A percentile compares a stretch with the other conserved stretches of the same genome.
phyloP scores from a whole-genome alignment of 495 filamentous ascomycete species.

The Aspergillus kassunensis region DNA sequence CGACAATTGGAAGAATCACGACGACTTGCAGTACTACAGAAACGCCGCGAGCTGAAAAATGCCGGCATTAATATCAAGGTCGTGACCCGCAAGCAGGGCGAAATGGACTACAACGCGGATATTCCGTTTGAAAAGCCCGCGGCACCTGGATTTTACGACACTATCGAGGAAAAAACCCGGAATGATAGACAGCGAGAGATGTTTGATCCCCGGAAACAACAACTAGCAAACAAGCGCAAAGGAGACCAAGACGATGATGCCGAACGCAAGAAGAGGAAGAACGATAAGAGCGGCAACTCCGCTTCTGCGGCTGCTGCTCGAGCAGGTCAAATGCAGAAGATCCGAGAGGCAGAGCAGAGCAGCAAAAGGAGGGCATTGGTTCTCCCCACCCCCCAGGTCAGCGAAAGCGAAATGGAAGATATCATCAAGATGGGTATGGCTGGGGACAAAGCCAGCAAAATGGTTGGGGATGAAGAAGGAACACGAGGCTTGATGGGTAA shows the following conservation, averaged over 20 bases:
- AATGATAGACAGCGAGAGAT: slow-evolving; percentile 86
- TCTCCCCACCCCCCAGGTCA: slow-evolving; percentile 84
- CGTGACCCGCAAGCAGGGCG: slow-evolving; percentile 82
- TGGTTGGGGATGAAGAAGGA: slow-evolving; percentile 75
- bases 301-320: slow-evolving; percentile 85
- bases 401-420: slow-evolving; percentile 88
- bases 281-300: slow-evolving; percentile 73
- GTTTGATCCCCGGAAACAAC: slow-evolving; percentile 92
- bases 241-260: slow-evolving; percentile 80
- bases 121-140: slow-evolving; percentile 95
- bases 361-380: slow-evolving; percentile 80
- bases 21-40: slow-evolving; percentile 83
- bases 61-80: slow-evolving; percentile 98
- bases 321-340: slow-evolving; percentile 92
- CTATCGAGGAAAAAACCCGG: slow-evolving; percentile 66
- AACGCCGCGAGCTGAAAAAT: slow-evolving; percentile 92
- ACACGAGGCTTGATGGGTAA: slow-evolving; percentile 82
- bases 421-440: slow-evolving; percentile 99
- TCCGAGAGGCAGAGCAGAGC: slow-evolving; percentile 93
- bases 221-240: slow-evolving; percentile 93
- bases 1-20: slow-evolving; percentile 92
- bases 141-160: slow-evolving; percentile 90
- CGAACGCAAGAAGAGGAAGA: slow-evolving; percentile 80
- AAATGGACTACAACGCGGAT: slow-evolving; percentile 99
- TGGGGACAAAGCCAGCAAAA: slow-evolving; percentile 76